Evolutionary conservation across 495 filamentous ascomycete genomes (phyloP).

Genomic region (Ascobolus immersus): DNA sequence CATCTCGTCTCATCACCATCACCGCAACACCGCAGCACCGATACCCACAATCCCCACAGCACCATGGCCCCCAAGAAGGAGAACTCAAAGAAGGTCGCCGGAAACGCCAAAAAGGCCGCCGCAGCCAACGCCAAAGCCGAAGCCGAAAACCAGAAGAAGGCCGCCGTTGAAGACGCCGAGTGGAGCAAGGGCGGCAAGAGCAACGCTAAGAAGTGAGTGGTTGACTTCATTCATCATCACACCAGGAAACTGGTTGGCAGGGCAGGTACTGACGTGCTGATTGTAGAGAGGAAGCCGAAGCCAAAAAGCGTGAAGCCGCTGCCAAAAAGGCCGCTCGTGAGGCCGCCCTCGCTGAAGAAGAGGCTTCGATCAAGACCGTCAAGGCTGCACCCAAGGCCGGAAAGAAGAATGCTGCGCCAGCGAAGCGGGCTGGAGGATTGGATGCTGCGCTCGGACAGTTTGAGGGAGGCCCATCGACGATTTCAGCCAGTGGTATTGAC

Average conservation of each 20-base stretch:
- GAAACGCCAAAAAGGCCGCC: slow-evolving; percentile 84
- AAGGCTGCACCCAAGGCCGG: slow-evolving; percentile 36
- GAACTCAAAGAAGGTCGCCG: slow-evolving; percentile 69
- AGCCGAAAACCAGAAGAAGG: slow-evolving; percentile 37
- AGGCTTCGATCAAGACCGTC: slow-evolving; percentile 29
- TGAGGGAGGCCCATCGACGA: slow-evolving; percentile 18
- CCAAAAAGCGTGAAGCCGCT: slow-evolving; percentile 21
- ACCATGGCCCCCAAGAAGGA: slow-evolving; percentile 45
- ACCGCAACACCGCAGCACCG: background rate
- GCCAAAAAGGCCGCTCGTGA: slow-evolving; percentile 70
- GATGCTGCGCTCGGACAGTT: slow-evolving; percentile 15
- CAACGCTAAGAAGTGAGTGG: slow-evolving; percentile 53
- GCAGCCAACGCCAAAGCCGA: slow-evolving; percentile 54
- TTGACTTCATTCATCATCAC: no score
- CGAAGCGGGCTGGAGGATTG: slow-evolving; percentile 13
- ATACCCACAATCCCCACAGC: background rate
- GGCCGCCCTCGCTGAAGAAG: slow-evolving; percentile 60
- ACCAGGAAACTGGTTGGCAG: no score
- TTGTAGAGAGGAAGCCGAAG: slow-evolving; percentile 13
- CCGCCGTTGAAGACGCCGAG: slow-evolving; percentile 41
- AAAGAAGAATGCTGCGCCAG: slow-evolving; percentile 34
- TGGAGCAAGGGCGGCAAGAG: slow-evolving; percentile 73
- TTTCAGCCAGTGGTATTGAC: slow-evolving; percentile 70
- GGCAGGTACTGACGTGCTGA: background rate
- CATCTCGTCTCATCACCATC: background rate